phyloP scores from a whole-genome alignment of 495 filamentous ascomycete genomes.

The Evernia prunastri region DNA sequence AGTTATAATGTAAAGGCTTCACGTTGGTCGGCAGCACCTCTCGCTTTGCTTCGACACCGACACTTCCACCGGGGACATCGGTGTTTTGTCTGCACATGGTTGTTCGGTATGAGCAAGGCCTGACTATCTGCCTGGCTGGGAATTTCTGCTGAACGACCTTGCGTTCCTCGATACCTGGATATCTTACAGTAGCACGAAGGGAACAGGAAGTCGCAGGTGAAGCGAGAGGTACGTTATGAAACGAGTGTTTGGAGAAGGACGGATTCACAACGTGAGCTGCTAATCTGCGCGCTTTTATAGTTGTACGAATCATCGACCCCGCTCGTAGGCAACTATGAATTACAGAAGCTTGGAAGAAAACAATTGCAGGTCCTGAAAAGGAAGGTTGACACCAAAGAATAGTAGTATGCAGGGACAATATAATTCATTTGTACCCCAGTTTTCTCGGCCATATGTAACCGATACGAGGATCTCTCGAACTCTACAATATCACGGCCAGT shows the following conservation, averaged over 20 bases:
- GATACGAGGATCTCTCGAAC: too few species aligned
- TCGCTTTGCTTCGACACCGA: constrained; percentile 48
- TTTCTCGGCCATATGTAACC: too few species aligned
- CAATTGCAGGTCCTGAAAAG: neutral
- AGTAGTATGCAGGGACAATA: neutral
- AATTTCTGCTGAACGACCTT: neutral
- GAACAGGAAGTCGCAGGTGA: neutral
- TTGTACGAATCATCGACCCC: constrained; percentile 19
- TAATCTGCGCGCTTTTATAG: constrained; percentile 15
- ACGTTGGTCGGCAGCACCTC: constrained; percentile 64
- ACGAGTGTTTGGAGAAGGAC: neutral
- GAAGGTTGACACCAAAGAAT: constrained; percentile 1
- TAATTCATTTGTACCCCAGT: neutral
- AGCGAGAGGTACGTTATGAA: neutral
- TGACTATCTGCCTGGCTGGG: constrained; percentile 9
- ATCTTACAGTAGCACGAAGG: neutral
- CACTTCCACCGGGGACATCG: constrained; percentile 30
- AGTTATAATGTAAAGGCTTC: constrained; percentile 58
- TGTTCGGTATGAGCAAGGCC: constrained; percentile 40
- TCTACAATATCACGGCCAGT: too few species aligned
- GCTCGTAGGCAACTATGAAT: constrained; percentile 2
- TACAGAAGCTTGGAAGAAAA: neutral
- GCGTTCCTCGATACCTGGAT: neutral
- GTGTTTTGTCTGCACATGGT: constrained; percentile 35
- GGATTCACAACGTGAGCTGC: constrained; percentile 13